Base-by-base conservation (phyloP, 1,284 basidiomycete genomes). In the Earliella scabrosa region DNA sequence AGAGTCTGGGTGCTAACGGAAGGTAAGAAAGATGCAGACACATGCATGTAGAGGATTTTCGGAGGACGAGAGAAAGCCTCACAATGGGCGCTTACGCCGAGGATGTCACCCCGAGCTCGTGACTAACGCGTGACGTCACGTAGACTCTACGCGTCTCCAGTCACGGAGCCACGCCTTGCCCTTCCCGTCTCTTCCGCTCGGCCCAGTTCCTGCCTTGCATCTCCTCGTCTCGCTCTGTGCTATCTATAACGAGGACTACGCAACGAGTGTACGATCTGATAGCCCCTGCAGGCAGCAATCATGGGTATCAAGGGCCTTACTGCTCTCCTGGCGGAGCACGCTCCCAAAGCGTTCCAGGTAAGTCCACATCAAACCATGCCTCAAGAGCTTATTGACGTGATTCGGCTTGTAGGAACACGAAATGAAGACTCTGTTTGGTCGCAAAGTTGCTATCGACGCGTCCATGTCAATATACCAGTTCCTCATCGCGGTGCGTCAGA, bases 361-460 rank as follows among this genome's bases (percentile, higher is more conserved):
- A 31, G 68, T 49, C 27, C 50, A 34, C n/a, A 46, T 31, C 13
- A 24, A 27, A n/a, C 13, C 31, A 27, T 9, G 16, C 36, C 41
- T 32, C 32, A 41, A 24, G 18, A 31, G 43, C 24, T 24, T 29
- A 21, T 31, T 36, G n/a, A 53, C 38, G 24, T 21, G 11, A 18
- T 40, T 18, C 21, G 24, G 31, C 20, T 31, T 50, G 23, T 57
- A 87, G 76, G 93, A 97, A 65, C 91, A 95, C 71, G 95, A 98
- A 44, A 98, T 98, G 63, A 98, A 98, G 77, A 95, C 93, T 5
- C 85, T 98, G 39, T 98, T 98, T 68, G 97, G 97, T 1, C 88
- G 97, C 66, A 98, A 98, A 78, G 96, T 99, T 61, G 97, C 97
- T 56, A 95, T 99, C 65, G 97, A 99, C 80, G 97, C 97, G 69